These are phyloP conservation scores for Hypoxylon rickii DNA, from an alignment of 495 filamentous ascomycete genomes.

Conservation along the genomic window DNA sequence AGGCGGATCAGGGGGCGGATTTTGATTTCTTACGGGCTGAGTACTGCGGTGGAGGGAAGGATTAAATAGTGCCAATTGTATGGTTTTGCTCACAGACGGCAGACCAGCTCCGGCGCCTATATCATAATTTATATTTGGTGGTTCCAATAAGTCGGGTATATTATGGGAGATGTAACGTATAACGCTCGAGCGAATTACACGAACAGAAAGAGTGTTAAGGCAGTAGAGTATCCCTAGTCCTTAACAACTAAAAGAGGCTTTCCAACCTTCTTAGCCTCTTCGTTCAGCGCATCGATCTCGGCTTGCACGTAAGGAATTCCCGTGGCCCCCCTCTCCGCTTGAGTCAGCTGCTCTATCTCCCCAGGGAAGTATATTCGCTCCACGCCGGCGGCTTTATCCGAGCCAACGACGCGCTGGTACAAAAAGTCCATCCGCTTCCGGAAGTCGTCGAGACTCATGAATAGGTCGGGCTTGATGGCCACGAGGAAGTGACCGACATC, in stretches of 20 bases:
- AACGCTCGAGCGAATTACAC: too few relatives aligned
- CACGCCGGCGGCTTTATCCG: conserved; percentile 70
- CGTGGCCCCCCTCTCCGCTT: conserved; percentile 56
- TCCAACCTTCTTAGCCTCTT: conserved; percentile 64
- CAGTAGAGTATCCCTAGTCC: neutral
- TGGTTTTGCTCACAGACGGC: too few relatives aligned
- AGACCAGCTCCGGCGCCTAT: too few relatives aligned
- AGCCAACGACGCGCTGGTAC: conserved; percentile 65
- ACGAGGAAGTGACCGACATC: conserved; percentile 80
- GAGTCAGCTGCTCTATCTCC: conserved; percentile 70
- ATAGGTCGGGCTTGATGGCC: conserved; percentile 76
- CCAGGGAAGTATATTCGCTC: conserved; percentile 79
- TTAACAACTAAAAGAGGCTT: conserved; percentile 26
- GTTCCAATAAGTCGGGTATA: too few relatives aligned
- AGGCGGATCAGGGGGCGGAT: conserved; percentile 66
- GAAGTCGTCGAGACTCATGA: conserved; percentile 71
- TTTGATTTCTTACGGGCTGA: conserved; percentile 66
- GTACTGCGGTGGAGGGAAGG: neutral
- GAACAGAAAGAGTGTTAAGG: too few relatives aligned
- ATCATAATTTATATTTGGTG: too few relatives aligned
- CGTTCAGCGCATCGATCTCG: conserved; percentile 69
- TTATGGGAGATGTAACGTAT: too few relatives aligned
- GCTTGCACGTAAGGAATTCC: conserved; percentile 70
- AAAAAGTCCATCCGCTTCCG: conserved; percentile 70
- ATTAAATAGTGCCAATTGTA: too few relatives aligned